Conservation (phyloP, 129 eudicot genomes). For the Centella asiatica region DNA sequence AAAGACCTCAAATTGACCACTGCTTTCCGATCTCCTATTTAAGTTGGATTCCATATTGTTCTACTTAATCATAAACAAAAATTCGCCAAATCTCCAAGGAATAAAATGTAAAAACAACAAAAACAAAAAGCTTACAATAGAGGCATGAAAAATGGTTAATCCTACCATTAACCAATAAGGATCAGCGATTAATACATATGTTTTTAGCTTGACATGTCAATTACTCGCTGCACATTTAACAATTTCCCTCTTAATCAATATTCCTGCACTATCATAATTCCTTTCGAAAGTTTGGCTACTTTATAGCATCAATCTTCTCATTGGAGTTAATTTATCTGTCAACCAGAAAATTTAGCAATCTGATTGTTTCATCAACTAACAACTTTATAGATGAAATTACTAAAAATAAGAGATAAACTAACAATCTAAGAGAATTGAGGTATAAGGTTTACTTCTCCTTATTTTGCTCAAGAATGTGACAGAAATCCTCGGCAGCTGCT, state of each 20-base stretch:
- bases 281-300: background rate
- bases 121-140: background rate
- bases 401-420: background rate
- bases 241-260: background rate
- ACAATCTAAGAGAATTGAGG: background rate
- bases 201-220: background rate
- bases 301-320: background rate
- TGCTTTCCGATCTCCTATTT: no score
- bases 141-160: background rate
- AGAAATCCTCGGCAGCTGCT: slow-evolving; percentile 91
- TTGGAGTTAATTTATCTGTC: no score
- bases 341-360: background rate
- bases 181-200: background rate
- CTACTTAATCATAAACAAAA: no score
- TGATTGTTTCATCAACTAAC: background rate
- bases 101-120: background rate
- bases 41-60: background rate
- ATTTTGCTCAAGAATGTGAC: slow-evolving; percentile 68
- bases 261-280: background rate
- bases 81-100: no score
- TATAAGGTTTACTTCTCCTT: slow-evolving; percentile 47
- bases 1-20: background rate
- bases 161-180: background rate
- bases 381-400: background rate
- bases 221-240: no score